A percentile compares a stretch with the other conserved stretches of the same genome.
phyloP scores from a whole-genome alignment of 2,329 filamentous ascomycete genomes.

The Ophiostoma ulmi region DNA sequence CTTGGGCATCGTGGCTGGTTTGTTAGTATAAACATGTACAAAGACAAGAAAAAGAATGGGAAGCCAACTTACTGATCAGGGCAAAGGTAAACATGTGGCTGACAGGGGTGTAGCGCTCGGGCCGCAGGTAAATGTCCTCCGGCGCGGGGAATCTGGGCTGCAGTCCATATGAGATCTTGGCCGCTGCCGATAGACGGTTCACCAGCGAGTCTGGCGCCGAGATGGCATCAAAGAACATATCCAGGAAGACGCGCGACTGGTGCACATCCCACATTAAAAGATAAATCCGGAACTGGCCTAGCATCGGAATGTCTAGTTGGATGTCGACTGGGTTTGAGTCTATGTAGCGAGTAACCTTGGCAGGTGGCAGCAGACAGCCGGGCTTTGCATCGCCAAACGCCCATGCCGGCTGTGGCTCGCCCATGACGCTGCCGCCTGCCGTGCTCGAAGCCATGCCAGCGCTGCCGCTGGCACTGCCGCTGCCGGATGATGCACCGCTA shows the following conservation, averaged over 20 bases:
- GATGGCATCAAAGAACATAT: conserved; percentile 53
- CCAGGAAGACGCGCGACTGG: conserved; percentile 50
- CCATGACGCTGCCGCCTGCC: background rate
- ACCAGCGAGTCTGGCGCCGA: conserved; percentile 50
- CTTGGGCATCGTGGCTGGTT: conserved; percentile 54
- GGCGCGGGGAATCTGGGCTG: conserved; percentile 53
- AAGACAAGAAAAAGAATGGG: background rate
- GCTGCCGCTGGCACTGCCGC: background rate
- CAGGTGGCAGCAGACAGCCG: conserved; percentile 57
- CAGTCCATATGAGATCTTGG: conserved; percentile 56
- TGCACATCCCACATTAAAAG: conserved; percentile 62
- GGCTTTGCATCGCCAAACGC: conserved; percentile 41
- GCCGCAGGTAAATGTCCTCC: conserved; percentile 61
- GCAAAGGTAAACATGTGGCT: conserved; percentile 66
- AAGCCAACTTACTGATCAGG: conserved; percentile 53
- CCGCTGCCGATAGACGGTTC: conserved; percentile 53
- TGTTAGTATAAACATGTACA: conserved; percentile 24
- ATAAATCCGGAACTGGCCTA: conserved; percentile 73
- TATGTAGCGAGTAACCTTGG: conserved; percentile 66
- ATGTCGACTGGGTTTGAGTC: conserved; percentile 74
- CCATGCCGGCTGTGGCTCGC: conserved; percentile 33
- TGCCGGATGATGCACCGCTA: background rate
- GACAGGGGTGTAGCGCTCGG: conserved; percentile 62
- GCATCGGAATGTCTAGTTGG: conserved; percentile 70
- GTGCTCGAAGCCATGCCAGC: background rate